Conservation (phyloP, 805 yeast species). For the Candida ponderosae region DNA sequence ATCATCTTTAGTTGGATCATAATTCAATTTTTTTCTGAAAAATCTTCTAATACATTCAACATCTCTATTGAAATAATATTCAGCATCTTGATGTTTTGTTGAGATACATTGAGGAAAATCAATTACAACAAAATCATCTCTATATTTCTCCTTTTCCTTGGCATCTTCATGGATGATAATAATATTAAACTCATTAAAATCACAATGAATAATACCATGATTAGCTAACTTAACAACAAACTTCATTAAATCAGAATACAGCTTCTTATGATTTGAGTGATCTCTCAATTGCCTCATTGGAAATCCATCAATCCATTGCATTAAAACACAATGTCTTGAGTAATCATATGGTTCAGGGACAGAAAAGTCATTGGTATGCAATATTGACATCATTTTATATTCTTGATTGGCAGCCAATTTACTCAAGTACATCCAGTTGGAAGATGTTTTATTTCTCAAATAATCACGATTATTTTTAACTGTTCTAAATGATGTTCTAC, state of each 20-base stretch:
- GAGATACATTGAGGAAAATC: constrained; percentile 99
- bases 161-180: constrained; percentile 65
- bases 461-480: constrained; percentile 94
- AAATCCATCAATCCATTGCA: constrained; percentile 87
- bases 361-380: constrained; percentile 65
- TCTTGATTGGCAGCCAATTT: constrained; percentile 90
- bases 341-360: constrained; percentile 89
- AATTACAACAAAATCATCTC: constrained; percentile 76
- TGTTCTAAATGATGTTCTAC: constrained; percentile 87
- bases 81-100: constrained; percentile 84
- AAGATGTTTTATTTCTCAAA: constrained; percentile 59
- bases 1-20: constrained; percentile 58
- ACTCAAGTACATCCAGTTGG: constrained; percentile 90
- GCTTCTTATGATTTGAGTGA: constrained; percentile 58
- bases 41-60: constrained; percentile 83
- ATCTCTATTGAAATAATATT: constrained; percentile 82
- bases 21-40: constrained; percentile 71
- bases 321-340: constrained; percentile 85
- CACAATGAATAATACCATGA: constrained; percentile 93
- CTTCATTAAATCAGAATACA: constrained; percentile 81
- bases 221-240: constrained; percentile 80
- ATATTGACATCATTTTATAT: constrained; percentile 74
- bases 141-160: constrained; percentile 34
- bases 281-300: constrained; percentile 80
- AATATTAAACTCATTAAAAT: constrained; percentile 93